phyloP scores from a whole-genome alignment of 208 protist genomes.

The Leishmania arabica region DNA sequence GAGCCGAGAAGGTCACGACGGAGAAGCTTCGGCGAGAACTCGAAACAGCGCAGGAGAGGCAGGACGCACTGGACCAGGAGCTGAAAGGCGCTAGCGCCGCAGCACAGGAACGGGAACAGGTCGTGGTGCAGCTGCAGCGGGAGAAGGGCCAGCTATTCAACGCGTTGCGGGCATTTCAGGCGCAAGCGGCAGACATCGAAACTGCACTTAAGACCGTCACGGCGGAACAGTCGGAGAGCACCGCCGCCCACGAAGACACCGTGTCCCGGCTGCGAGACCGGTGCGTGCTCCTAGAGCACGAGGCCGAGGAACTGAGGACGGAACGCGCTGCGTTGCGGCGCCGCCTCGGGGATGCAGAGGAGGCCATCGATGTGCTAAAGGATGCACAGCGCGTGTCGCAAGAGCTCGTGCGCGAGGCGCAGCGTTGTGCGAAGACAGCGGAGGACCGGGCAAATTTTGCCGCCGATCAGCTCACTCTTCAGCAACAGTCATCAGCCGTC shows the following conservation, averaged over 20 bases:
- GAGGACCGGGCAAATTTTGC: slow-evolving; percentile 7
- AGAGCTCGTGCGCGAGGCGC: slow-evolving; percentile 17
- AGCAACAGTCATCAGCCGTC: slow-evolving; percentile 11
- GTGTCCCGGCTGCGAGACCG: slow-evolving; percentile 10
- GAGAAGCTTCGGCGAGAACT: slow-evolving; percentile 19
- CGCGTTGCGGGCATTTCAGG: slow-evolving; percentile 23
- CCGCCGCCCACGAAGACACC: not conserved
- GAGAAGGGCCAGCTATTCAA: slow-evolving; percentile 26
- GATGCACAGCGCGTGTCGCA: slow-evolving; percentile 24
- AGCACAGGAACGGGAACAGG: slow-evolving; percentile 6
- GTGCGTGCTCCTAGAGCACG: slow-evolving; percentile 17
- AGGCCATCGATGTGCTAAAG: slow-evolving; percentile 25
- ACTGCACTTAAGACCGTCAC: slow-evolving; percentile 7
- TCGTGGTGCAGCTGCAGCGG: slow-evolving; percentile 26
- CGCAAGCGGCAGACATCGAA: slow-evolving; percentile 21
- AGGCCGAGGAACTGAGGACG: slow-evolving; percentile 9
- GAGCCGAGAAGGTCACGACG: slow-evolving; percentile 1
- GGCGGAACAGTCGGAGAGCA: slow-evolving; percentile 8
- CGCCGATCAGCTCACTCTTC: slow-evolving; percentile 4
- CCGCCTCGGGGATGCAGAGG: slow-evolving; percentile 29
- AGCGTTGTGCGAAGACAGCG: slow-evolving; percentile 8
- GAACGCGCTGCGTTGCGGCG: slow-evolving; percentile 13
- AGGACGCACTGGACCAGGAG: slow-evolving; percentile 5
- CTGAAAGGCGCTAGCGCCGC: not conserved
- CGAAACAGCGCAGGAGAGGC: slow-evolving; percentile 1